These are phyloP conservation scores for Hyaloscypha bicolor DNA, from an alignment of 495 filamentous ascomycete genomes.

Conservation along the genomic window DNA sequence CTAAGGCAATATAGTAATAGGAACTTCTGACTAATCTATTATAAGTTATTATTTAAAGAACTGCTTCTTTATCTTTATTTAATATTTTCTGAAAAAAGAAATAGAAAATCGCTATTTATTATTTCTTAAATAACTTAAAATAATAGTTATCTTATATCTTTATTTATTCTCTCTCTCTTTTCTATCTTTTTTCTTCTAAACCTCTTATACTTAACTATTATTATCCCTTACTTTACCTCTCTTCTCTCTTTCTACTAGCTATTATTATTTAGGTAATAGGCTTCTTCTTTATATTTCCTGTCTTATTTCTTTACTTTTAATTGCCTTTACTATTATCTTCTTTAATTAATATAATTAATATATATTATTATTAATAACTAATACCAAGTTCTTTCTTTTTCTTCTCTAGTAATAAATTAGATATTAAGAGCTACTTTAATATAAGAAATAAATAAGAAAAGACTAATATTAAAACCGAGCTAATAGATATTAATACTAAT, in stretches of 20 bases:
- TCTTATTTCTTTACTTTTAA: no score
- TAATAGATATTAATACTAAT: no score
- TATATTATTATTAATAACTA: slow-evolving; percentile 17
- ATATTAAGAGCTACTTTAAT: slow-evolving; percentile 11
- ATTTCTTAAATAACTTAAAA: slow-evolving; percentile 10
- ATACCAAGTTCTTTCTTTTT: slow-evolving; percentile 15
- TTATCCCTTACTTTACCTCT: slow-evolving; percentile 13
- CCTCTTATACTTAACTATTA: slow-evolving; percentile 20
- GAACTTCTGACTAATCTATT: no score
- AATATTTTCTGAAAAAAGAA: slow-evolving; percentile 22
- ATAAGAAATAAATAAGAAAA: no score
- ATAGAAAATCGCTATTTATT: slow-evolving; percentile 11
- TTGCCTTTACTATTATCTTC: background rate
- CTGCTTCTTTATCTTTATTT: no score
- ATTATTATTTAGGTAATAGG: no score
- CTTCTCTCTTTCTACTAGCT: slow-evolving; percentile 16
- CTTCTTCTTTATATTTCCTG: no score
- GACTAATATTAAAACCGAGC: no score
- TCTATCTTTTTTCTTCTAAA: slow-evolving; percentile 21
- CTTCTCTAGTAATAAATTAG: slow-evolving; percentile 17
- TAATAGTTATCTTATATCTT: slow-evolving; percentile 4
- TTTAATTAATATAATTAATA: slow-evolving; percentile 16
- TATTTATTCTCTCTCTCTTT: slow-evolving; percentile 3
- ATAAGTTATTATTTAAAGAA: no score
- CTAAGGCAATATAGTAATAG: no score